A percentile compares a stretch with the other conserved stretches of the same genome.
Evolutionary conservation across 495 filamentous ascomycete species (phyloP).

Genomic region (Sphaerosporella brunnea): DNA sequence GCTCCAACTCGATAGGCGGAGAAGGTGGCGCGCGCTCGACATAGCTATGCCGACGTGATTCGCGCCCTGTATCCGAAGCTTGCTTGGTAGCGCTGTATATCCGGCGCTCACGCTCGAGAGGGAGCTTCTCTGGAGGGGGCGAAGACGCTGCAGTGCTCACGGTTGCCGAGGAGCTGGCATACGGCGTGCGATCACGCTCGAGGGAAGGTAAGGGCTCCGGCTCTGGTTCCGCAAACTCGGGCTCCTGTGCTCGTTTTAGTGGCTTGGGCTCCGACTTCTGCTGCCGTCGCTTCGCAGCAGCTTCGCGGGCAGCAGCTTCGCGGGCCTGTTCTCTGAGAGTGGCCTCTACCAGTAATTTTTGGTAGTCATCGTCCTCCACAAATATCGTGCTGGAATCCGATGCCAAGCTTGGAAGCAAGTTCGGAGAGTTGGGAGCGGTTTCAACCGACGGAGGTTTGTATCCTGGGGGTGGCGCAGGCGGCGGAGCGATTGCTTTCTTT

Average conservation of each 20-base stretch:
- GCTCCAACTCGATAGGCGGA: not conserved
- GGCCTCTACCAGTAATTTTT: too few species aligned
- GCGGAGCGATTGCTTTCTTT: not conserved
- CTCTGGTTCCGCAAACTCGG: not conserved
- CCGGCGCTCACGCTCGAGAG: constrained; percentile 4
- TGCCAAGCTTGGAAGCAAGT: constrained; percentile 1
- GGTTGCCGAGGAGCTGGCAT: constrained; percentile 1
- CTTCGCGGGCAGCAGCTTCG: too few species aligned
- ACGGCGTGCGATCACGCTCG: constrained; percentile 3
- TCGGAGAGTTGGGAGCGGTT: constrained; percentile 1
- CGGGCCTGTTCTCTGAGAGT: too few species aligned
- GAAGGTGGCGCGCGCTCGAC: not conserved
- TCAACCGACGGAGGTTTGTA: constrained; percentile 4
- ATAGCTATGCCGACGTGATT: not conserved
- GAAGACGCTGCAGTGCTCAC: constrained; percentile 5
- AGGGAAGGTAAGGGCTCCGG: not conserved
- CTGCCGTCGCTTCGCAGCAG: too few species aligned
- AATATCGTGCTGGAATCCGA: not conserved
- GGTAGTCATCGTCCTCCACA: not conserved
- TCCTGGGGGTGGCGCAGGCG: not conserved
- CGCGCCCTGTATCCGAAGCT: not conserved
- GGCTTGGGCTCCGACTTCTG: too few species aligned
- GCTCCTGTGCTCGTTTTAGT: not conserved
- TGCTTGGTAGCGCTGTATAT: not conserved
- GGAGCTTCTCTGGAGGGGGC: constrained; percentile 2